These are phyloP conservation scores for Escovopsis weberi DNA, from an alignment of 2,329 filamentous ascomycete species.

Conservation along the genomic window DNA sequence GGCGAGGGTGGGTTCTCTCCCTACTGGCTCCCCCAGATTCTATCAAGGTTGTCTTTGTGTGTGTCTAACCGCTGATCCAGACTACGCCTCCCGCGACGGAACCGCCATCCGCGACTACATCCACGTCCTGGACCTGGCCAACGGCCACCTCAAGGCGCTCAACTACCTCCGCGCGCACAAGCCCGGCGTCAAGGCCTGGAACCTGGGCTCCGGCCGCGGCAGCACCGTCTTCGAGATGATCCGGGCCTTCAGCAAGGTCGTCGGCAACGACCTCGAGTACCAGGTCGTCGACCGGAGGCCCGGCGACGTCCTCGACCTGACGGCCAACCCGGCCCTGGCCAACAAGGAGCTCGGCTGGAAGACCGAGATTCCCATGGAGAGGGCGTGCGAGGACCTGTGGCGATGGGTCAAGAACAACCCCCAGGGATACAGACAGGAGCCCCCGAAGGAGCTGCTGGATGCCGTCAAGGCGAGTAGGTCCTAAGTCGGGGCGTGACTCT, in stretches of 20 bases:
- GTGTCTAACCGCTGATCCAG: constrained; percentile 26
- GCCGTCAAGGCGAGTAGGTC: constrained; percentile 32
- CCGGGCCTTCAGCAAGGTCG: constrained; percentile 78
- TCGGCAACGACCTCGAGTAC: constrained; percentile 76
- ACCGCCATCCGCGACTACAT: constrained; percentile 98
- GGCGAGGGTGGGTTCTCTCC: constrained; percentile 57
- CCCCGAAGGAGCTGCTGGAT: constrained; percentile 69
- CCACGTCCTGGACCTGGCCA: constrained; percentile 80
- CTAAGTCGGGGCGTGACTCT: too few relatives aligned
- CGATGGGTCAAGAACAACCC: constrained; percentile 96
- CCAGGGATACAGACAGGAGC: constrained; percentile 80
- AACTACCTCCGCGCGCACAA: constrained; percentile 74
- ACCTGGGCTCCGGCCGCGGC: constrained; percentile 84
- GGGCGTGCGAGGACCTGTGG: constrained; percentile 91
- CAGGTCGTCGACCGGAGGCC: constrained; percentile 68
- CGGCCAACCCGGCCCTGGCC: constrained; percentile 75
- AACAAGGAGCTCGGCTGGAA: constrained; percentile 88
- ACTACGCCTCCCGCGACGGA: constrained; percentile 81
- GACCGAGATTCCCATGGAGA: constrained; percentile 77
- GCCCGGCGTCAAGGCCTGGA: constrained; percentile 91
- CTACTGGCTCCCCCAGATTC: neutral
- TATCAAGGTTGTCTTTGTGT: neutral
- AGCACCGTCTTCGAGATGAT: constrained; percentile 97
- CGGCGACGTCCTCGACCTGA: constrained; percentile 89
- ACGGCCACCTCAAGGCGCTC: constrained; percentile 75